phyloP scores from a whole-genome alignment of 2,329 filamentous ascomycete genomes.

The Mariannaea elegans region DNA sequence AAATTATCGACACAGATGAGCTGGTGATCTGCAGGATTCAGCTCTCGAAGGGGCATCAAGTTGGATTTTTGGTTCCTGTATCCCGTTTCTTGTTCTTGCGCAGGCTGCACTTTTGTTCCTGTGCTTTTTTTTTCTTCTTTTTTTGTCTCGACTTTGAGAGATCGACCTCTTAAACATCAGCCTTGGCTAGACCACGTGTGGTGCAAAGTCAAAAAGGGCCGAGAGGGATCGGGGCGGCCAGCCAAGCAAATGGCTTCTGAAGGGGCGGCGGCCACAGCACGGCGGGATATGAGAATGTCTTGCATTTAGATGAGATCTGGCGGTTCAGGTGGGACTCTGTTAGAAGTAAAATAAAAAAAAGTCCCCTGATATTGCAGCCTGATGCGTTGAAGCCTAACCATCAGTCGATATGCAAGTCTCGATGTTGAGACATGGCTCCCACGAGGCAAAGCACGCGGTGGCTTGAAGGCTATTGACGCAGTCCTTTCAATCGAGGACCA shows the following conservation, averaged over 20 bases:
- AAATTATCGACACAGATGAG: neutral
- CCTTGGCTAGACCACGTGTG: conserved; percentile 15
- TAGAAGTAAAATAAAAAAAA: no score
- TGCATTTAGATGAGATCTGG: conserved; percentile 5
- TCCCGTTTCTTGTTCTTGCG: neutral
- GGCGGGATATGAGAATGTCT: conserved; percentile 7
- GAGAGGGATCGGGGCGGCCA: conserved; percentile 2
- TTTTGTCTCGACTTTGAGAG: neutral
- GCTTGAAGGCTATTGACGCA: conserved; percentile 14
- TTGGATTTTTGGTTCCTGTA: no score
- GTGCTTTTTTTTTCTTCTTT: neutral
- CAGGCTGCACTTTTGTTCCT: neutral
- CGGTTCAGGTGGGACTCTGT: neutral
- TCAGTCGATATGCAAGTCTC: neutral
- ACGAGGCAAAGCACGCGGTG: conserved; percentile 20
- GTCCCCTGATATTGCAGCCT: no score
- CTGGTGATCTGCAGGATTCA: neutral
- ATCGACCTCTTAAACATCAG: neutral
- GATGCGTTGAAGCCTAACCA: neutral
- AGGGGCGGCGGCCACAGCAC: no score
- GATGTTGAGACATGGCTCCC: conserved; percentile 5
- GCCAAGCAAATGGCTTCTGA: neutral
- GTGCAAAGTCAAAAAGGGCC: conserved; percentile 16
- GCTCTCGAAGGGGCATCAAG: no score
- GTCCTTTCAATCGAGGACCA: neutral